Evolutionary conservation across 2,329 filamentous ascomycete genomes (phyloP).

Genomic region (Fragosphaeria purpurea): DNA sequence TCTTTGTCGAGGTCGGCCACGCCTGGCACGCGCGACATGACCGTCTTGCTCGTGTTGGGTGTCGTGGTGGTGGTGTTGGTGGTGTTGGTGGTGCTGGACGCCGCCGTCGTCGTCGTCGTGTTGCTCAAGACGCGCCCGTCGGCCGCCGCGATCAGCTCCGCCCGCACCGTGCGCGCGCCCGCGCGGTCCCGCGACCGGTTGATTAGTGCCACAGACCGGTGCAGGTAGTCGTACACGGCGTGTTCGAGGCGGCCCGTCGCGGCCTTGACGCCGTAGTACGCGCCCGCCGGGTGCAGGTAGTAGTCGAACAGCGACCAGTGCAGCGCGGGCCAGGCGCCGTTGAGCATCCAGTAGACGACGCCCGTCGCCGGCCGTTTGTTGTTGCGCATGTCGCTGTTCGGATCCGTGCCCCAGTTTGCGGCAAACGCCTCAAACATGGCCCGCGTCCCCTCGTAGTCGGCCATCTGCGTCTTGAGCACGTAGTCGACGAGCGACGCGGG

Average conservation of each 20-base stretch:
- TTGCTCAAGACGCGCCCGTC: slow-evolving; percentile 33
- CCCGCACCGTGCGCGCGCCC: slow-evolving; percentile 31
- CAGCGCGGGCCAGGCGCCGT: slow-evolving; percentile 53
- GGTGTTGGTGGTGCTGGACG: slow-evolving; percentile 3
- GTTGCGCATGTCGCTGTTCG: background rate
- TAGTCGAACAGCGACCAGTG: slow-evolving; percentile 59
- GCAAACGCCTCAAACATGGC: slow-evolving; percentile 49
- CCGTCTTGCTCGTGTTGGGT: slow-evolving; percentile 34
- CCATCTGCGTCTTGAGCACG: slow-evolving; percentile 47
- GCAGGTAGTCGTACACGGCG: slow-evolving; percentile 43
- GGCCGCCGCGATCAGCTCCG: slow-evolving; percentile 37
- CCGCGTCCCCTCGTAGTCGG: slow-evolving; percentile 54
- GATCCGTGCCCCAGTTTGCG: slow-evolving; percentile 34
- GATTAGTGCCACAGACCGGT: slow-evolving; percentile 38
- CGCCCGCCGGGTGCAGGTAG: slow-evolving; percentile 46
- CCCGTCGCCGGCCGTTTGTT: slow-evolving; percentile 42
- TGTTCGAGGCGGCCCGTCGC: slow-evolving; percentile 34
- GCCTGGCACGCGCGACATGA: slow-evolving; percentile 23
- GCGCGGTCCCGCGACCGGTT: slow-evolving; percentile 36
- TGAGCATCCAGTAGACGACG: slow-evolving; percentile 58
- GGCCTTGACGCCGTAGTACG: slow-evolving; percentile 50
- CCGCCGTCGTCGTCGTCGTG: slow-evolving; percentile 6
- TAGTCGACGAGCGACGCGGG: slow-evolving; percentile 47
- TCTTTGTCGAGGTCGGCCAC: slow-evolving; percentile 16
- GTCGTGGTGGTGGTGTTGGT: slow-evolving; percentile 19